A percentile compares a stretch with the other conserved stretches of the same genome.
phyloP scores from a whole-genome alignment of 495 filamentous ascomycete species.

The Penicillium psychrofluorescens region DNA sequence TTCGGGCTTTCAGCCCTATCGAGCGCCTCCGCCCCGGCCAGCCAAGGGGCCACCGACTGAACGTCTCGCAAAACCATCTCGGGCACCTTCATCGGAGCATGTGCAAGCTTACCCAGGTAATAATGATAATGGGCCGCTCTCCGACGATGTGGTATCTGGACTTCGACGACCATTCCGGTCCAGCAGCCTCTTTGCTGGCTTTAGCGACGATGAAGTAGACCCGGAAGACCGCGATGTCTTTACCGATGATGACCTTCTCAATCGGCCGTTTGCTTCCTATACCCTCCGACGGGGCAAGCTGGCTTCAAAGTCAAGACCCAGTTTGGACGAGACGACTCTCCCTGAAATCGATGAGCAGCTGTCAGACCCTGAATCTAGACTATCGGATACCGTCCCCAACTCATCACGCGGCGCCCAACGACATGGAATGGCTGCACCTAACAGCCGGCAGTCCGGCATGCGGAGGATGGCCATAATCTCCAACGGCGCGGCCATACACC shows the following conservation, averaged over 20 bases:
- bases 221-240: constrained; percentile 38
- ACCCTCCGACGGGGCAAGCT: constrained; percentile 35
- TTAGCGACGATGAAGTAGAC: constrained; percentile 46
- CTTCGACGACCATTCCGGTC: constrained; percentile 65
- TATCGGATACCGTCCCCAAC: constrained; percentile 12
- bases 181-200: constrained; percentile 81
- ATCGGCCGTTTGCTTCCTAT: constrained; percentile 37
- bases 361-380: constrained; percentile 22
- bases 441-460: constrained; percentile 44
- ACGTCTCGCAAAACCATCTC: constrained; percentile 10
- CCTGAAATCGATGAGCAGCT: constrained; percentile 36
- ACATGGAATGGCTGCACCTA: constrained; percentile 13
- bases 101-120: constrained; percentile 71
- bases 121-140: constrained; percentile 73
- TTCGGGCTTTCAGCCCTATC: constrained; percentile 23
- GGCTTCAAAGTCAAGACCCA: constrained; percentile 27
- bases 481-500: constrained; percentile 66
- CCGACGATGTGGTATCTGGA: constrained; percentile 44
- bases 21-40: constrained; percentile 26
- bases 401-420: constrained; percentile 15
- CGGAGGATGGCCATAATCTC: constrained; percentile 67
- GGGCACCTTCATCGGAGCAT: constrained; percentile 29
- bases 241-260: constrained; percentile 38
- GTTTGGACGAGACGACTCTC: constrained; percentile 28
- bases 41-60: constrained; percentile 11